Evolutionary conservation across 441 rosid species (phyloP).

Genomic region (Gossypium aridum): DNA sequence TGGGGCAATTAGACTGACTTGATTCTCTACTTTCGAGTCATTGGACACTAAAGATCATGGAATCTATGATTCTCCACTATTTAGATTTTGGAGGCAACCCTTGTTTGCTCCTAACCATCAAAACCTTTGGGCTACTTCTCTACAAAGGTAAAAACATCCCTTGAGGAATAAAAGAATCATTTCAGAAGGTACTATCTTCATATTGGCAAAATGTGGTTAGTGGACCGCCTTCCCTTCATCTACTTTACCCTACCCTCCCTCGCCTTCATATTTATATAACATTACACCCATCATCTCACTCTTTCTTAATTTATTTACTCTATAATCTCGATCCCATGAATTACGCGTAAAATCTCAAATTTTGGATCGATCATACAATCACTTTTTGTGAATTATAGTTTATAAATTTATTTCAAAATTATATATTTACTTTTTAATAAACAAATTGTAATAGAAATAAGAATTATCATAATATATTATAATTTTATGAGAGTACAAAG

Average conservation of each 20-base stretch:
- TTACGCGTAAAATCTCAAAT: too few species aligned
- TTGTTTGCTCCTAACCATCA: background rate
- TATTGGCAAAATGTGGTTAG: background rate
- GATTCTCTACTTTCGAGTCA: conserved; percentile 10
- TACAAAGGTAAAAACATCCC: background rate
- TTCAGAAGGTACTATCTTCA: background rate
- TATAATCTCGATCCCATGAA: too few species aligned
- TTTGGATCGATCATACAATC: too few species aligned
- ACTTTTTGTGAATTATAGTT: too few species aligned
- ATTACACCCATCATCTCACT: too few species aligned
- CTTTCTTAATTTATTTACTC: too few species aligned
- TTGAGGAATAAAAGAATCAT: background rate
- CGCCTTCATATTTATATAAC: too few species aligned
- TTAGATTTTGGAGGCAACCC: background rate
- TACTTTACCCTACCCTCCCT: background rate
- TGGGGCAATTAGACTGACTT: conserved; percentile 3
- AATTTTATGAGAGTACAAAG: too few species aligned
- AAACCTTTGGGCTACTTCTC: background rate
- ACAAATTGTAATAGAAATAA: too few species aligned
- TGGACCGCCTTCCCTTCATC: background rate
- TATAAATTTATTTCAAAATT: too few species aligned
- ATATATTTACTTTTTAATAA: too few species aligned
- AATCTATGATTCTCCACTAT: conserved; percentile 11
- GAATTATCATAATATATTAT: too few species aligned
- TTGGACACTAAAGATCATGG: background rate